Base-by-base conservation (phyloP, 1,284 basidiomycete species). In the Garcileccinum viscosum region DNA sequence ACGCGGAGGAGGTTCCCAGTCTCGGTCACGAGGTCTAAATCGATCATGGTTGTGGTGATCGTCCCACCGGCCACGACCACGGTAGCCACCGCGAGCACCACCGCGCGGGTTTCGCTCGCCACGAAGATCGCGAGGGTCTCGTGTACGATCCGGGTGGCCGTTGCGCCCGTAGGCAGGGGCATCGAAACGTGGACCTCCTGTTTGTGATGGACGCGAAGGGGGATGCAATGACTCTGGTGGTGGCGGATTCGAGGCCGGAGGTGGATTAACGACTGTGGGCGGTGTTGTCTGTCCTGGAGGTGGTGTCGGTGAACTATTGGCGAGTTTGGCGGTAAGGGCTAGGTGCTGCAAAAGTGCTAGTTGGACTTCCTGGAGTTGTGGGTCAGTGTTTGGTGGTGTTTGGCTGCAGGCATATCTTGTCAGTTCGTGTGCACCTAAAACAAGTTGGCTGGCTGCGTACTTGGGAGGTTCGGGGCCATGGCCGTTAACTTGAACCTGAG, bases 311-410 rank as follows among this genome's bases (percentile, higher is more conserved):
- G 73, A 71, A 63, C 74, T 76, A 76, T 80, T 83, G 65, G 81
- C 80, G 63, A 82, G 75, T 68, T 84, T 85, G 44, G 89, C 86
- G 74, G 87, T 86, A 74, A 89, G 89, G 67, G 91, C 84, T 77
- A 94, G 84, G 76, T 92, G 92, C 75, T 93, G 91, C 74, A 95
- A 83, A 73, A 93, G 83, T 65, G 89, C 88, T 67, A 93, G 82
- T 77, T 92, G 90, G 70, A 85, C 82, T 58, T 86, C 81, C 72
- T 88, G 87, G 70, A 90, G 76, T 66, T 78, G 80, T 56, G 82
- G 80, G 66, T 69, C 73, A 35, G 78, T 87, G 77, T 89, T 92
- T 89, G 88, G 76, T 69, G 78, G 75, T 88, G 82, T 89, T 91
- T 91, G 91, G 82, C 89, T 93, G 70, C 65, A 58, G 15, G 40